Evolutionary conservation across 768 basidiomycete genomes (phyloP).

Genomic region (Baorangia bicolor): DNA sequence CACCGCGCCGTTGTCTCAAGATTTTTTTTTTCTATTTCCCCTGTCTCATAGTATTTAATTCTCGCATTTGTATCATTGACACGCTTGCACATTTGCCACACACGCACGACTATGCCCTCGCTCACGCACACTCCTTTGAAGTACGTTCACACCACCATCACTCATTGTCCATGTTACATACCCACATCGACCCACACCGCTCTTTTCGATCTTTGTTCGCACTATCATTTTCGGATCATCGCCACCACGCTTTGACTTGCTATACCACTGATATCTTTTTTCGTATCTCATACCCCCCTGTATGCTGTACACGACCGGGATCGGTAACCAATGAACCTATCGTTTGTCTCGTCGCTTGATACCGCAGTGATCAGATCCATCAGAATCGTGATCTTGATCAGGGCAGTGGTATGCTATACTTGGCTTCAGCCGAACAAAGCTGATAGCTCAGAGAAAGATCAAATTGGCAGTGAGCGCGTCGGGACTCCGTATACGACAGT

Average conservation of each 20-base stretch:
- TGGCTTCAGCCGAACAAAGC: not conserved
- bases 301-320: constrained; percentile 5
- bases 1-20: not conserved
- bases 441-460: not conserved
- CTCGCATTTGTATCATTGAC: constrained; percentile 25
- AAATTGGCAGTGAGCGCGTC: not conserved
- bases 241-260: constrained; percentile 1
- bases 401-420: not conserved
- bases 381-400: not conserved
- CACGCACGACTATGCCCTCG: constrained; percentile 1
- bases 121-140: constrained; percentile 5
- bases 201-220: constrained; percentile 8
- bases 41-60: constrained; percentile 31
- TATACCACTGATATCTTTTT: not conserved
- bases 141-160: not conserved
- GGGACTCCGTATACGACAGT: no score
- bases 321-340: not conserved
- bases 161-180: constrained; percentile 6
- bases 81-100: constrained; percentile 2
- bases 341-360: not conserved
- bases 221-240: not conserved
- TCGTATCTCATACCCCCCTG: not conserved
- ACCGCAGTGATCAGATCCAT: not conserved
- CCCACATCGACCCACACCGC: constrained; percentile 1
- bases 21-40: not conserved